phyloP scores from a whole-genome alignment of 2,329 filamentous ascomycete species.

The Trichoderma cornu-damae region DNA sequence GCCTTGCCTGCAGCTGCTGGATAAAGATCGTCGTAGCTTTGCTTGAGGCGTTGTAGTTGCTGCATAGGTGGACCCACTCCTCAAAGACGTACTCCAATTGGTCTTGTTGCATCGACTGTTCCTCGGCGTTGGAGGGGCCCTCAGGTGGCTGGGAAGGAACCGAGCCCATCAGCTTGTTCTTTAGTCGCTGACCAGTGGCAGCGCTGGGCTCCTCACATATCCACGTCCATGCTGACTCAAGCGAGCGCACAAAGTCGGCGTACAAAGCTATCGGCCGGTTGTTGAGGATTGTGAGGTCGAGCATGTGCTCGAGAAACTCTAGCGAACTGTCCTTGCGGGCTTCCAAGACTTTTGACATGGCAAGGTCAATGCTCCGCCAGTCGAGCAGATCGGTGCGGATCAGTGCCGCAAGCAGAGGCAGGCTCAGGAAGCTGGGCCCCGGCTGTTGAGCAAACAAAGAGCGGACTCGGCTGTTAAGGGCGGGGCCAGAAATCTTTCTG shows the following conservation, averaged over 20 bases:
- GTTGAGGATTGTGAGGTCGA: slow-evolving; percentile 73
- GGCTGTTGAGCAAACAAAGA: slow-evolving; percentile 54
- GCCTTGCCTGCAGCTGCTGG: slow-evolving; percentile 71
- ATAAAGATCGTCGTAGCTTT: slow-evolving; percentile 72
- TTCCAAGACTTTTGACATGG: slow-evolving; percentile 67
- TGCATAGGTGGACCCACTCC: slow-evolving; percentile 83
- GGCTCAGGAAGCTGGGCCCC: slow-evolving; percentile 50
- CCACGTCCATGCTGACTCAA: slow-evolving; percentile 79
- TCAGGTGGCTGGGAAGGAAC: slow-evolving; percentile 35
- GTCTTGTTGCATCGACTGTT: slow-evolving; percentile 58
- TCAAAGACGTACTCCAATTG: slow-evolving; percentile 94
- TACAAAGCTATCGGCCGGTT: slow-evolving; percentile 73
- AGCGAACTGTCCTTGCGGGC: slow-evolving; percentile 67
- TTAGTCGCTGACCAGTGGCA: slow-evolving; percentile 62
- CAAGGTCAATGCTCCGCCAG: slow-evolving; percentile 61
- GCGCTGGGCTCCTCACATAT: slow-evolving; percentile 66
- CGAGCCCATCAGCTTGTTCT: slow-evolving; percentile 52
- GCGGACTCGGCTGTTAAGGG: slow-evolving; percentile 51
- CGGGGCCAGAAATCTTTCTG: slow-evolving; percentile 53
- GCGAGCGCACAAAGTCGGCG: slow-evolving; percentile 77
- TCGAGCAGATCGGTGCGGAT: slow-evolving; percentile 57
- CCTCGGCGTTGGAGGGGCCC: slow-evolving; percentile 51
- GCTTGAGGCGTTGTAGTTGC: slow-evolving; percentile 69
- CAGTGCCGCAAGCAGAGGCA: slow-evolving; percentile 54
- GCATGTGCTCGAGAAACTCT: slow-evolving; percentile 71